phyloP scores from a whole-genome alignment of 225 moss, liverwort and hornwort genomes.

The Climacium dendroides region DNA sequence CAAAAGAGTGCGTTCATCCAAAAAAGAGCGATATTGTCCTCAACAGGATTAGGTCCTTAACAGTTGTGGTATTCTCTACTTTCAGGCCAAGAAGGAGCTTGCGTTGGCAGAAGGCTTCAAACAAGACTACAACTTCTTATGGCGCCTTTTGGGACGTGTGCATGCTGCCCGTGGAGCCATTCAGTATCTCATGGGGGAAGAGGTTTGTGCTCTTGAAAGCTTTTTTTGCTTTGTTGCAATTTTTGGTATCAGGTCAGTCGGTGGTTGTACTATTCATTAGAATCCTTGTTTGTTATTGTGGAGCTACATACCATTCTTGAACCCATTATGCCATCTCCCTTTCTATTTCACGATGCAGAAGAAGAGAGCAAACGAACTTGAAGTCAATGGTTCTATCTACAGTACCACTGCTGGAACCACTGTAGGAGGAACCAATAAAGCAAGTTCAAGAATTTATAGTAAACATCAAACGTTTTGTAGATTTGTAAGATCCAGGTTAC shows the following conservation, averaged over 20 bases:
- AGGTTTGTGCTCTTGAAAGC: slow-evolving; percentile 30
- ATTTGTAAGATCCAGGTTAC: not conserved
- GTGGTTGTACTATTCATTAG: not conserved
- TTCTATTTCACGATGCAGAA: not conserved
- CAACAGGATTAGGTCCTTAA: not conserved
- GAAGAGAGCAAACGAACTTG: not conserved
- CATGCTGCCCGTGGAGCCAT: slow-evolving; percentile 92
- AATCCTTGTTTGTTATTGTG: not conserved
- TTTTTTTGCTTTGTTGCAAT: not conserved
- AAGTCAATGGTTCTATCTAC: not conserved
- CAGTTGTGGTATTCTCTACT: not conserved
- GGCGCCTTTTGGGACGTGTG: slow-evolving; percentile 84
- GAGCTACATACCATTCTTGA: not conserved
- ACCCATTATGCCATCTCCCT: not conserved
- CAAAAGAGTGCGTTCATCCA: not conserved
- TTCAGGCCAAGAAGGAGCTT: slow-evolving; percentile 81
- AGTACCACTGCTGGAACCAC: not conserved
- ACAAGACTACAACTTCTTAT: slow-evolving; percentile 91
- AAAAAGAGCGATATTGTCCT: not conserved
- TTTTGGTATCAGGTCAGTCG: not conserved
- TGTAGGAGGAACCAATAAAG: not conserved
- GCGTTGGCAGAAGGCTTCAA: slow-evolving; percentile 77
- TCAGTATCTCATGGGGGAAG: slow-evolving; percentile 63
- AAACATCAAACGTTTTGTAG: not conserved
- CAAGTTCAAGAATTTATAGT: not conserved